Evolutionary conservation across 768 basidiomycete species (phyloP).

Genomic region (Suillus americanus): DNA sequence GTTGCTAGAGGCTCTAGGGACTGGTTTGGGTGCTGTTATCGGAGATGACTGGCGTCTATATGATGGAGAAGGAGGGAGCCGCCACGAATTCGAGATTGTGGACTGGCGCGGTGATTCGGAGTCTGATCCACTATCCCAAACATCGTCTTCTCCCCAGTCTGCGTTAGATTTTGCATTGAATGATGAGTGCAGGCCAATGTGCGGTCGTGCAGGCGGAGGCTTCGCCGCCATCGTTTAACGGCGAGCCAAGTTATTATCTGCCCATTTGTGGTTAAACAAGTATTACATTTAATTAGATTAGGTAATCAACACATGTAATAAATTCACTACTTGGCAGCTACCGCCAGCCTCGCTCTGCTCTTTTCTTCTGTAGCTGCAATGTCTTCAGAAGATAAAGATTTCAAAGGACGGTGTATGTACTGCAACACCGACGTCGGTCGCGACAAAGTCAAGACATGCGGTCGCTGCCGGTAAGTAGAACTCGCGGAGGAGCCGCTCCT

Average conservation of each 20-base stretch:
- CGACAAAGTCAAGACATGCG: constrained; percentile 24
- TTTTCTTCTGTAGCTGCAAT: not conserved
- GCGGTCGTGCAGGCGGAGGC: constrained; percentile 72
- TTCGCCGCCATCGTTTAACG: constrained; percentile 46
- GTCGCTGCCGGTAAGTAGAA: constrained; percentile 23
- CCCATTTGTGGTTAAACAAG: not conserved
- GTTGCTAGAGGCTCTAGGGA: constrained; percentile 46
- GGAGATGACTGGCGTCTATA: constrained; percentile 29
- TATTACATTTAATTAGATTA: not conserved
- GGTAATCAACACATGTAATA: not conserved
- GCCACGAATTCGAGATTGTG: constrained; percentile 49
- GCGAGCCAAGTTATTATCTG: constrained; percentile 15
- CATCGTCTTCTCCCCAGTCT: constrained; percentile 86
- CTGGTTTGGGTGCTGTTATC: constrained; percentile 51
- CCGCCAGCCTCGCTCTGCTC: not conserved
- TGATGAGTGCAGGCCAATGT: constrained; percentile 60
- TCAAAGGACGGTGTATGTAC: constrained; percentile 26
- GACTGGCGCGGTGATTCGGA: constrained; percentile 65
- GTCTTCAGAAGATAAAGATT: constrained; percentile 14
- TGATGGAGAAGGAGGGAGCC: constrained; percentile 25
- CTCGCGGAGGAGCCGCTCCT: not conserved
- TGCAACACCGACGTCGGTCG: constrained; percentile 22
- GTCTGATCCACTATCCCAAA: constrained; percentile 83
- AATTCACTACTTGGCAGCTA: not conserved
- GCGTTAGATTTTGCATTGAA: constrained; percentile 44